Percentiles rank a stretch among this genome's conserved stretches.
These are phyloP conservation scores for Puccinia sorghi DNA, from an alignment of 1,284 basidiomycete genomes.

Conservation along the genomic window DNA sequence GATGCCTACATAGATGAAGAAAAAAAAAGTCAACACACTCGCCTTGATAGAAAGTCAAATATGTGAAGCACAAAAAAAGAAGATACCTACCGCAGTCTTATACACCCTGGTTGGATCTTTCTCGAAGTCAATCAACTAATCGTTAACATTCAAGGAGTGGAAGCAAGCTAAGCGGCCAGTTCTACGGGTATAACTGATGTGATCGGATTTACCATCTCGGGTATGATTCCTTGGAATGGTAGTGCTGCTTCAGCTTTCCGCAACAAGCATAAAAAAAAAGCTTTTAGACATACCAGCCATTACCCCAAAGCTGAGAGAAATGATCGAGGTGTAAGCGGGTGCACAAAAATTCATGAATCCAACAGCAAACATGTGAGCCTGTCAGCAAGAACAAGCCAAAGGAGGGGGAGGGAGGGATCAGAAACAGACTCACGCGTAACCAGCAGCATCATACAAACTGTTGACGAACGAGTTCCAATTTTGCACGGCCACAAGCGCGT, in stretches of 20 bases:
- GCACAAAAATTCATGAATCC: neutral
- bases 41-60: neutral
- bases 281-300: constrained; percentile 29
- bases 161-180: neutral
- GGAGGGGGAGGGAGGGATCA: neutral
- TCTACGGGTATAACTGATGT: neutral
- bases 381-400: neutral
- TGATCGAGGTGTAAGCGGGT: neutral
- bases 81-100: constrained; percentile 18
- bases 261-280: neutral
- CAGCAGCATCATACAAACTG: constrained; percentile 44
- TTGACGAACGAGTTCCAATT: constrained; percentile 50
- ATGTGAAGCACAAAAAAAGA: neutral
- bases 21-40: neutral
- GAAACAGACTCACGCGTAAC: constrained; percentile 44
- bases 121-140: constrained; percentile 49
- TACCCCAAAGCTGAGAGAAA: constrained; percentile 23
- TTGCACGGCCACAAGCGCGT: constrained; percentile 44
- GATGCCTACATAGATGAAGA: constrained; percentile 22
- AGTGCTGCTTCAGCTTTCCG: neutral
- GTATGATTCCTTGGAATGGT: constrained; percentile 26
- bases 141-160: neutral
- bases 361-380: neutral
- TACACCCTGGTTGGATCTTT: constrained; percentile 45
- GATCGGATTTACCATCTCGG: constrained; percentile 41